Evolutionary conservation across 164 flowering plant species (phyloP).

Genomic region (Saururus chinensis): DNA sequence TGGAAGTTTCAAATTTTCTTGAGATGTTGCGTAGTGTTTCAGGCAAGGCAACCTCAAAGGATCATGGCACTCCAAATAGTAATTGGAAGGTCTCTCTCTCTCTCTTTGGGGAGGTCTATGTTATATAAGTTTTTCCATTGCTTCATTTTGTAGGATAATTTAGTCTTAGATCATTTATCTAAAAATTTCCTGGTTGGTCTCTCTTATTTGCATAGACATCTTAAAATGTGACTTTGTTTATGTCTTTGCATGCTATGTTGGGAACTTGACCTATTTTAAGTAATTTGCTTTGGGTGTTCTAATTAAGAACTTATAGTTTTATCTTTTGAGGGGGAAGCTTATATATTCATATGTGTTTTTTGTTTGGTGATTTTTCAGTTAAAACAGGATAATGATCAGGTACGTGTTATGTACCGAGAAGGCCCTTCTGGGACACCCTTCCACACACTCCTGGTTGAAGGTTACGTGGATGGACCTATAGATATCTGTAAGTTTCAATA

Average conservation of each 20-base stretch:
- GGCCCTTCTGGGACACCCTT: slow-evolving; percentile 76
- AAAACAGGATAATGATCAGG: slow-evolving; percentile 73
- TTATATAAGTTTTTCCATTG: no score
- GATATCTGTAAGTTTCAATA: slow-evolving; percentile 66
- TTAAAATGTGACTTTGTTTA: neutral
- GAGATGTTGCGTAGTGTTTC: slow-evolving; percentile 68
- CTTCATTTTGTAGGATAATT: neutral
- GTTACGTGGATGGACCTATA: slow-evolving; percentile 72
- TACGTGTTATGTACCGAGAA: slow-evolving; percentile 88
- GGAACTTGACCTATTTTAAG: neutral
- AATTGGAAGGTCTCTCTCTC: slow-evolving; percentile 67
- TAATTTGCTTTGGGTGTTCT: neutral
- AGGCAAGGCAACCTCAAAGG: slow-evolving; percentile 13
- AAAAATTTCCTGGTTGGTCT: no score
- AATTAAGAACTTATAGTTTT: no score
- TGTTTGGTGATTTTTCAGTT: slow-evolving; percentile 26
- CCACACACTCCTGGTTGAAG: slow-evolving; percentile 83
- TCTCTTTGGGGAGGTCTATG: neutral
- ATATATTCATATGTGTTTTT: neutral
- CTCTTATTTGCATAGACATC: neutral
- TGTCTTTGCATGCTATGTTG: neutral
- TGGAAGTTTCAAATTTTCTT: slow-evolving; percentile 41
- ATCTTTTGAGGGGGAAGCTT: no score
- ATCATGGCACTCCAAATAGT: slow-evolving; percentile 18
- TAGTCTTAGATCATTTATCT: neutral